Percentiles rank a stretch among this genome's conserved stretches.
Evolutionary conservation across 441 rosid genomes (phyloP).

Genomic region (Dalechampia spathulata): DNA sequence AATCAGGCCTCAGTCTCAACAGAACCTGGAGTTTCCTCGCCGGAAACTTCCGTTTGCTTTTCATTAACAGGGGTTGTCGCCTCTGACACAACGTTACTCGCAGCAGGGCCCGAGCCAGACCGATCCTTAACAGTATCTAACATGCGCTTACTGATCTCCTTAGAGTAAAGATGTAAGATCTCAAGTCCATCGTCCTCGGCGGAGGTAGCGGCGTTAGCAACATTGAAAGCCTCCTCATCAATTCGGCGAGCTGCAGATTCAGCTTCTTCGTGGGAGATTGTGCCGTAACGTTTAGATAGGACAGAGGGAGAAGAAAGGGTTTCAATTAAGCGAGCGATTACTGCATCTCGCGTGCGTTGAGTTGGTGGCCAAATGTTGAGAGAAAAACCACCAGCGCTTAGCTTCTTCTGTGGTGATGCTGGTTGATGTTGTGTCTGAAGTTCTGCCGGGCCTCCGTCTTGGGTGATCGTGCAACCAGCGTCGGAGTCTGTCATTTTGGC

Average conservation of each 20-base stretch:
- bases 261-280: constrained; percentile 55
- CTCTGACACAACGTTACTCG: constrained; percentile 9
- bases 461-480: constrained; percentile 7
- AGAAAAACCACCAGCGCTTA: constrained; percentile 19
- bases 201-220: constrained; percentile 34
- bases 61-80: constrained; percentile 1
- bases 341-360: constrained; percentile 83
- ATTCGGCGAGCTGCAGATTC: constrained; percentile 42
- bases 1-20: constrained; percentile 40
- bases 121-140: constrained; percentile 61
- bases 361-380: constrained; percentile 93
- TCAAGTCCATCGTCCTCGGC: constrained; percentile 71
- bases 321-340: constrained; percentile 61
- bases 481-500: constrained; percentile 30
- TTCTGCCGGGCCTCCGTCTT: neutral
- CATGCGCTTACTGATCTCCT: constrained; percentile 88
- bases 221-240: constrained; percentile 71
- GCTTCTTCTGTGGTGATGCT: constrained; percentile 18
- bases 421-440: constrained; percentile 3
- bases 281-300: constrained; percentile 82
- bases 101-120: constrained; percentile 20
- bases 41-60: constrained; percentile 4
- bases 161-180: constrained; percentile 74
- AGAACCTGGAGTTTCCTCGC: too few species aligned
- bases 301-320: constrained; percentile 64